These are phyloP conservation scores for Thalassiosira pacifica DNA, from an alignment of 352 stramenopile genomes.

Conservation along the genomic window DNA sequence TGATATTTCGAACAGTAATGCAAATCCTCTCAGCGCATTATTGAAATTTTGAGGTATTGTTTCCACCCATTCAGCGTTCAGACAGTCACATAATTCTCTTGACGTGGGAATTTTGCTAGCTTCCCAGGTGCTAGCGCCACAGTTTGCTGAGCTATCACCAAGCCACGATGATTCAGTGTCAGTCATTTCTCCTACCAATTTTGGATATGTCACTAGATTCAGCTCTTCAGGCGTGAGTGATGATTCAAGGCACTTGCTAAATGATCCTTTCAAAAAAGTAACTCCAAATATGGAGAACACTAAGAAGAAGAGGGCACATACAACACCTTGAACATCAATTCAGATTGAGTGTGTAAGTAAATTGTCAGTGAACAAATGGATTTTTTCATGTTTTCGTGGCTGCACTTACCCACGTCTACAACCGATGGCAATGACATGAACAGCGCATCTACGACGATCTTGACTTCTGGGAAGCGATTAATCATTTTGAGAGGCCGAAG, in stretches of 20 bases:
- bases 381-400: too few species aligned
- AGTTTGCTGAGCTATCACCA: conserved; percentile 13
- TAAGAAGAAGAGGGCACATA: conserved; percentile 93
- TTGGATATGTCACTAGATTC: conserved; percentile 55
- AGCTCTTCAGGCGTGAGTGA: conserved; percentile 66
- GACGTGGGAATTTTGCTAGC: conserved; percentile 58
- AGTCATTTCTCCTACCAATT: conserved; percentile 31
- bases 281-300: conserved; percentile 96
- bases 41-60: conserved; percentile 72
- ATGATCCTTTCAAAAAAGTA: conserved; percentile 93
- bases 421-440: conserved; percentile 74
- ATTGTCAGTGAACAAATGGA: not conserved
- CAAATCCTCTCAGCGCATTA: conserved; percentile 86
- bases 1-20: conserved; percentile 92
- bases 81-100: conserved; percentile 72
- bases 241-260: conserved; percentile 89
- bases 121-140: conserved; percentile 33
- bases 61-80: conserved; percentile 51
- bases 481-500: conserved; percentile 89
- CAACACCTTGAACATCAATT: conserved; percentile 73
- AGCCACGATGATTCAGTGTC: conserved; percentile 45
- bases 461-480: conserved; percentile 70
- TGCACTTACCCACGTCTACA: conserved; percentile 83
- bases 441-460: conserved; percentile 78
- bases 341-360: not conserved